Evolutionary conservation across 371 early-diverging fungal species (phyloP).

Genomic region (Circinella umbellata): DNA sequence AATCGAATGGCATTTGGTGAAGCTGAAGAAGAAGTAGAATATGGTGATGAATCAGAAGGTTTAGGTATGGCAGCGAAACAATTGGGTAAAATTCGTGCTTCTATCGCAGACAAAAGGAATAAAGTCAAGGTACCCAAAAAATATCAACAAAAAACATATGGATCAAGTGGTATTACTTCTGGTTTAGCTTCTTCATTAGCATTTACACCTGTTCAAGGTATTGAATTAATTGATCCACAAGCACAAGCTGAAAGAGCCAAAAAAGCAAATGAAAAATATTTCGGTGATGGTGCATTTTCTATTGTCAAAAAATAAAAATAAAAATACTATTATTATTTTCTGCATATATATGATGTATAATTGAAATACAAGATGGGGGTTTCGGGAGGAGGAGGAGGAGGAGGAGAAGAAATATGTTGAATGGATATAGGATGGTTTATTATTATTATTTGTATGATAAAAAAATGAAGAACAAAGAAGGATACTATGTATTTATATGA

Average conservation of each 20-base stretch:
- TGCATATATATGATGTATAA: too few relatives aligned
- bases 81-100: slow-evolving; percentile 74
- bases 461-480: too few relatives aligned
- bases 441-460: too few relatives aligned
- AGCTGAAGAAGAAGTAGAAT: slow-evolving; percentile 87
- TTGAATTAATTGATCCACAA: slow-evolving; percentile 92
- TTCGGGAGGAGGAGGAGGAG: too few relatives aligned
- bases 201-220: slow-evolving; percentile 96
- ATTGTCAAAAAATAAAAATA: slow-evolving; percentile 53
- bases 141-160: slow-evolving; percentile 35
- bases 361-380: too few relatives aligned
- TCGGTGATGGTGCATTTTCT: slow-evolving; percentile 72
- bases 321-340: neutral
- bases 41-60: slow-evolving; percentile 83
- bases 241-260: slow-evolving; percentile 68
- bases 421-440: too few relatives aligned
- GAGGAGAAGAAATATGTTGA: too few relatives aligned
- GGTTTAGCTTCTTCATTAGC: slow-evolving; percentile 92
- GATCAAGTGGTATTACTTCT: slow-evolving; percentile 60
- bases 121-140: slow-evolving; percentile 76
- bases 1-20: slow-evolving; percentile 94
- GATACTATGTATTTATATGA: too few relatives aligned
- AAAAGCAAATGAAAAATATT: slow-evolving; percentile 81
- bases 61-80: slow-evolving; percentile 86
- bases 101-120: slow-evolving; percentile 61